Evolutionary conservation across 352 stramenopile species (phyloP), one percentile per base, ranked within the genome.

Genomic region (Aphanomyces invadans): DNA sequence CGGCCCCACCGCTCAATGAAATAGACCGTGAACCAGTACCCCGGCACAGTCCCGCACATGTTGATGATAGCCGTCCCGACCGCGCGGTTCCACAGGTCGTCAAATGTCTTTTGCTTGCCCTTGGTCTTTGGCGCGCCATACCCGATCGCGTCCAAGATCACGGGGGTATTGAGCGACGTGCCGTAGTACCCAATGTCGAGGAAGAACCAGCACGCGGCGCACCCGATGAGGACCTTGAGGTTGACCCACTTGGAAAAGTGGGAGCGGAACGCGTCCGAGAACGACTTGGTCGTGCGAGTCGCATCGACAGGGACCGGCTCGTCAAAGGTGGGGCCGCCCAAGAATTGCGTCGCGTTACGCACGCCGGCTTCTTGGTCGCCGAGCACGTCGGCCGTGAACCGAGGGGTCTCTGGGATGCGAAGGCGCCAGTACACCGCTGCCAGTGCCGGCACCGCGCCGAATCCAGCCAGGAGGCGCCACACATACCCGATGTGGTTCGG

Each of bases 1-100:
- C 74, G 75, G 15, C 78, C 78, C 75, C 76, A 78, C 45, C 71
- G 71, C 55, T 79, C 70, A 23, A 88, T 76, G 54, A 87, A 73
- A 57, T 76, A 77, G 52, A 87, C 77, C 10, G 80, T 80, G 67
- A 86, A 76, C 68, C 80, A 87, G 77, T 89, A 89, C 38, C 80
- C 74, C 9, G 80, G 80, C 3, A 88, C 76, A 9, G 75, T 81
- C 25, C 73, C 74, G 0, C 70, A 71, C 59, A 87, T 62, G 67
- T 80, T 81, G 69, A 82, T 80, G 38, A 80, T 65, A 26, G 71
- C 70, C 48, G 73, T 77, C 49, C 73, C 75, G 42, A 77, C 69
- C n/a, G 75, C 74, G 56, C 75, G 75, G 63, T 75, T 75, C 72
- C 72, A 77, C 45, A 76, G 52, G 26, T 77, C 71, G 65, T 75